A percentile compares a stretch with the other conserved stretches of the same genome.
These are phyloP conservation scores for Zea mays DNA, from an alignment of 176 grass and related monocot genomes.

Conservation along the genomic window Zm-B73-REFERENCE-NAM-5.0 NC_050100.1:68408501-68409000, in stretches of 20 bases:
- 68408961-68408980: constrained; percentile 56
- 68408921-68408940: constrained; percentile 51
- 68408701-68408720: not conserved
- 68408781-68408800: not conserved
- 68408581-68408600: not conserved
- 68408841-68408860: not conserved
- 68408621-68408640: not conserved
- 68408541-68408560: not conserved
- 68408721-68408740: not conserved
- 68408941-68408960: constrained; percentile 50
- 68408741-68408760: not conserved
- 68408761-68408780: not conserved
- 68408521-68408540: not conserved
- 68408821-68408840: no score
- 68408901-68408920: constrained; percentile 46
- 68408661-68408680: not conserved
- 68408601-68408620: not conserved
- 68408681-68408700: not conserved
- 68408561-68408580: not conserved
- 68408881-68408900: constrained; percentile 56
- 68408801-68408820: not conserved
- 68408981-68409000: constrained; percentile 45
- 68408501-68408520: not conserved
- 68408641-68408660: not conserved
- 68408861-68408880: constrained; percentile 49